phyloP scores from a whole-genome alignment of 1,284 basidiomycete genomes.

The Pseudozyma tsukubaensis region DNA sequence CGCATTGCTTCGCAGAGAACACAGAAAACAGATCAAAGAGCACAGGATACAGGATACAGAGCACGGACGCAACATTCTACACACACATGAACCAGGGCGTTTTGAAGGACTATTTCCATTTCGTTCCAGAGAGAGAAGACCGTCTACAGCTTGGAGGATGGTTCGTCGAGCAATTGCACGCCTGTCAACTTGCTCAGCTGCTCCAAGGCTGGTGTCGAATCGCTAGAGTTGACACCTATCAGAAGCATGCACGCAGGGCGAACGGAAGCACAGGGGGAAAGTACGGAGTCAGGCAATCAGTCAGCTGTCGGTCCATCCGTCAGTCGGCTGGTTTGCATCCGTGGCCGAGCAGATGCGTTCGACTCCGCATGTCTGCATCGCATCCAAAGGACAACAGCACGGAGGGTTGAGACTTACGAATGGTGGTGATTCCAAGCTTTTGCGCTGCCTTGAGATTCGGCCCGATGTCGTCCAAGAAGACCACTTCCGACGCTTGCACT shows the following conservation, averaged over 20 bases:
- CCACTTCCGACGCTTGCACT: constrained; percentile 59
- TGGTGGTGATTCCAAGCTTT: constrained; percentile 68
- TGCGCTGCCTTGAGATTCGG: constrained; percentile 67
- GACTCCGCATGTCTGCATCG: no score
- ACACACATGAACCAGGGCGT: background rate
- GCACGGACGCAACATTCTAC: no score
- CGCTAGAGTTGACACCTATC: constrained; percentile 45
- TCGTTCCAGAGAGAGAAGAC: no score
- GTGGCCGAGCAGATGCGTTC: no score
- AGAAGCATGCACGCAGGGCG: no score
- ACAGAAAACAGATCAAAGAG: no score
- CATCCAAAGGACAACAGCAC: no score
- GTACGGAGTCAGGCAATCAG: background rate
- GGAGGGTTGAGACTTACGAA: constrained; percentile 58
- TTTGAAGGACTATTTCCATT: background rate
- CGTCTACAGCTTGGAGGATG: constrained; percentile 34
- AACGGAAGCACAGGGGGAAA: background rate
- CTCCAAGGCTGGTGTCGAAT: constrained; percentile 42
- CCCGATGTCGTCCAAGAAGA: constrained; percentile 70
- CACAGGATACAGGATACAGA: no score
- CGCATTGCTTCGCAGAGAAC: no score
- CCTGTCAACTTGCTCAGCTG: constrained; percentile 48
- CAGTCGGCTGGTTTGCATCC: background rate
- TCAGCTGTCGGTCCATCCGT: background rate
- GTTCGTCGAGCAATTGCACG: constrained; percentile 36